These are phyloP conservation scores for Lindgomyces ingoldianus DNA, from an alignment of 495 filamentous ascomycete genomes.

Conservation along the genomic window DNA sequence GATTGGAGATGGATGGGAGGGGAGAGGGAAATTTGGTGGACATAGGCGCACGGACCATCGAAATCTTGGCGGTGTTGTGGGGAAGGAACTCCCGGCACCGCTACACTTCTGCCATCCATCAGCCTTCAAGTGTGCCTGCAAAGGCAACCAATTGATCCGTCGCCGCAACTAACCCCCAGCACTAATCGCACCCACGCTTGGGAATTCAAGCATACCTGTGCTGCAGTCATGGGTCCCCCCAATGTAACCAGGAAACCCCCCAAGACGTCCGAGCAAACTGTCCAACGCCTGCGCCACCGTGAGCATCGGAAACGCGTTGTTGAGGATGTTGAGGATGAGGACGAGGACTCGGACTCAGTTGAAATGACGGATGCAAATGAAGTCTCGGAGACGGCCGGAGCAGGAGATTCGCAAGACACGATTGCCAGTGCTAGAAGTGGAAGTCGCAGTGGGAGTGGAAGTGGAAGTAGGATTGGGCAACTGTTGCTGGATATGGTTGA, in stretches of 20 bases:
- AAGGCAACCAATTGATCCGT: neutral
- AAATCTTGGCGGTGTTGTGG: slow-evolving; percentile 32
- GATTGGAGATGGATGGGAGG: neutral
- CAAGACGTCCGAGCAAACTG: neutral
- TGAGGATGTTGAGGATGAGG: slow-evolving; percentile 8
- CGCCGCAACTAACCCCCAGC: slow-evolving; percentile 17
- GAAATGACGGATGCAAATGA: slow-evolving; percentile 2
- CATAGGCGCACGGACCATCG: slow-evolving; percentile 15
- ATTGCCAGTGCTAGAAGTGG: neutral
- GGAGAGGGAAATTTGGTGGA: slow-evolving; percentile 9
- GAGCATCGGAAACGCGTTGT: slow-evolving; percentile 1
- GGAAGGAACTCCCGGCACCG: neutral
- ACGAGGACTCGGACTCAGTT: neutral
- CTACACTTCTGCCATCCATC: neutral
- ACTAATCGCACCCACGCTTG: slow-evolving; percentile 4
- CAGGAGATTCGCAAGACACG: neutral
- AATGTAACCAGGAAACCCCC: slow-evolving; percentile 8
- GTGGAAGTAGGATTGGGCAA: neutral
- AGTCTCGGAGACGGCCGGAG: neutral
- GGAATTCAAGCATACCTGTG: neutral
- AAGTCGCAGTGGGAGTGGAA: neutral
- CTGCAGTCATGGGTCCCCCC: slow-evolving; percentile 16
- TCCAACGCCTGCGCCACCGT: slow-evolving; percentile 6
- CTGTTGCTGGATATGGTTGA: neutral
- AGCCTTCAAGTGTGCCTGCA: neutral